Percentiles rank a stretch among this genome's conserved stretches.
Conservation (phyloP, 805 yeast genomes). For the Pichia kluyveri region DNA sequence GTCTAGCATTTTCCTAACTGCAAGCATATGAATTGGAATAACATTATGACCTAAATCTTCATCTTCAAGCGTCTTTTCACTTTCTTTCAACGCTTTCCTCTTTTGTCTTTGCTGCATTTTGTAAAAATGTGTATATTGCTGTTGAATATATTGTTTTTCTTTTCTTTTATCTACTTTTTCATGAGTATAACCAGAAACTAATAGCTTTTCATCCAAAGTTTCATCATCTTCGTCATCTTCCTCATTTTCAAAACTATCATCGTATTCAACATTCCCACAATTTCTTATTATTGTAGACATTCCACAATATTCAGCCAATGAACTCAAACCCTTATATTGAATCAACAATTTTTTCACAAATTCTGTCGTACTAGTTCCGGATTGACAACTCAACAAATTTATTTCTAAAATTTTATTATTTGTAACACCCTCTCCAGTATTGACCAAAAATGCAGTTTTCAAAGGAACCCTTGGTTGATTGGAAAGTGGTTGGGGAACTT, state of each 20-base stretch:
- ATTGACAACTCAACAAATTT: conserved; percentile 65
- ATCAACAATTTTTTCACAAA: conserved; percentile 46
- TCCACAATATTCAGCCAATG: conserved; percentile 21
- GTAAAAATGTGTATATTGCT: conserved; percentile 11
- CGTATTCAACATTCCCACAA: conserved; percentile 27
- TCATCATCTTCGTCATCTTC: conserved; percentile 5
- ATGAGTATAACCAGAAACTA: not conserved
- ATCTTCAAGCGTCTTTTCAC: conserved; percentile 2
- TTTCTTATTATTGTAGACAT: conserved; percentile 7
- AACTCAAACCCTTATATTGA: conserved; percentile 46
- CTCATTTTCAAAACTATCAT: conserved; percentile 19
- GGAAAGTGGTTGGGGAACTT: conserved; percentile 54
- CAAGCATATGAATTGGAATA: conserved; percentile 66
- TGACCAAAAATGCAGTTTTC: conserved; percentile 59
- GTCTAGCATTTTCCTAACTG: conserved; percentile 55
- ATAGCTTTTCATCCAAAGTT: conserved; percentile 3
- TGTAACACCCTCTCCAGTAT: conserved; percentile 18
- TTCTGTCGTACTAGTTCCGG: conserved; percentile 46
- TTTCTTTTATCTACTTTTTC: conserved; percentile 4
- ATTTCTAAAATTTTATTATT: conserved; percentile 41
- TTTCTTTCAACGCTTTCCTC: conserved; percentile 1
- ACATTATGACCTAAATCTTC: conserved; percentile 25
- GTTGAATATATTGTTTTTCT: conserved; percentile 8
- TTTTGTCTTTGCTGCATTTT: conserved; percentile 10
- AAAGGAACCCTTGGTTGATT: conserved; percentile 65